Percentiles rank a stretch among this genome's conserved stretches.
These are phyloP conservation scores for Trichoderma erinaceum DNA, from an alignment of 495 filamentous ascomycete species.

Conservation along the genomic window DNA sequence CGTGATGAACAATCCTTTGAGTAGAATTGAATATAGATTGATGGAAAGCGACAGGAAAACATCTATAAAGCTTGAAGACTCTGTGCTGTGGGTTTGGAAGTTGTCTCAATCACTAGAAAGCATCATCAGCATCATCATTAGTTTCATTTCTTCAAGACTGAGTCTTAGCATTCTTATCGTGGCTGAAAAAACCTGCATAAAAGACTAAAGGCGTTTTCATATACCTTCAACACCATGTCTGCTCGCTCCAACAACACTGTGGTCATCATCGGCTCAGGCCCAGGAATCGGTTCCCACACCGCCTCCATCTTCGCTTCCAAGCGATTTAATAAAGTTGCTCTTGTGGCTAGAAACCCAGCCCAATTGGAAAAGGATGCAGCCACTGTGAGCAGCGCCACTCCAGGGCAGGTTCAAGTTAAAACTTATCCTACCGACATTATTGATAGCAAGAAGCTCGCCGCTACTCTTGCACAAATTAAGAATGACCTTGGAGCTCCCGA, in stretches of 20 bases:
- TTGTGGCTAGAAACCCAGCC: conserved; percentile 32
- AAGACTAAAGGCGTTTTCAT: neutral
- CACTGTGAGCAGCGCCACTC: conserved; percentile 20
- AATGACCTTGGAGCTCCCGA: conserved; percentile 27
- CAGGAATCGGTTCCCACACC: conserved; percentile 35
- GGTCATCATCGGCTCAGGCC: conserved; percentile 36
- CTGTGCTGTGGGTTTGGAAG: neutral
- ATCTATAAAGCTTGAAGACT: neutral
- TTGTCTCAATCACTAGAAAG: neutral
- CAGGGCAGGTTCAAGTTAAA: conserved; percentile 23
- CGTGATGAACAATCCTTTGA: neutral
- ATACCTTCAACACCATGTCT: neutral
- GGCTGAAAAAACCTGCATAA: neutral
- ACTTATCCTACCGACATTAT: conserved; percentile 31
- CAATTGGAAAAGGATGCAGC: conserved; percentile 30
- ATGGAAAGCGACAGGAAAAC: neutral
- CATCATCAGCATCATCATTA: neutral
- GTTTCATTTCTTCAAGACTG: neutral
- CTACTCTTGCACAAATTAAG: conserved; percentile 29
- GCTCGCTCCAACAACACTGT: conserved; percentile 18
- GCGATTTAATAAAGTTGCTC: conserved; percentile 33
- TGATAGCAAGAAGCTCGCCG: conserved; percentile 22
- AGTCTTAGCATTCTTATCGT: neutral
- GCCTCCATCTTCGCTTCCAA: conserved; percentile 32
- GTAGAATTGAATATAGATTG: neutral